Conservation (phyloP, 2,329 filamentous ascomycete species). For the Alternaria incomplexa region DNA sequence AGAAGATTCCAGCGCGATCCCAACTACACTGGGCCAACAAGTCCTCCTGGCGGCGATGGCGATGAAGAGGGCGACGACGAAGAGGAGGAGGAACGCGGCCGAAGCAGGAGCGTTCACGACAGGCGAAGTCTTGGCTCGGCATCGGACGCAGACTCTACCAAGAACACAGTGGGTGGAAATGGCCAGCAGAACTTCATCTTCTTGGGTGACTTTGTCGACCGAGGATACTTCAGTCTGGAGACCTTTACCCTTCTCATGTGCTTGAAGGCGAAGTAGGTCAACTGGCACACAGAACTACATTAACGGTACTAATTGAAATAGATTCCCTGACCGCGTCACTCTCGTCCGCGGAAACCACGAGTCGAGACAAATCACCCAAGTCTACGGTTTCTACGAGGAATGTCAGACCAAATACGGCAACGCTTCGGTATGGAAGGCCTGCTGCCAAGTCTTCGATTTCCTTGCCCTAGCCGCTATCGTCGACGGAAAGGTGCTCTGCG, state of each 20-base stretch:
- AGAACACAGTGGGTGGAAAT: conserved; percentile 54
- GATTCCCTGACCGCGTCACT: conserved; percentile 74
- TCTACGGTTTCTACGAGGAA: conserved; percentile 99
- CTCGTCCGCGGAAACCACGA: conserved; percentile 88
- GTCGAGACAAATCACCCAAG: conserved; percentile 97
- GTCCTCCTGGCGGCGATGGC: conserved; percentile 57
- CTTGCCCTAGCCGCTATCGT: conserved; percentile 96
- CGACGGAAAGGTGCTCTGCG: conserved; percentile 98
- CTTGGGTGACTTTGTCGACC: conserved; percentile 73
- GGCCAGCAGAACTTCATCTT: conserved; percentile 75
- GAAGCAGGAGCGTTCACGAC: conserved; percentile 52
- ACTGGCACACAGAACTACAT: not conserved
- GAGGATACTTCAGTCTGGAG: conserved; percentile 76
- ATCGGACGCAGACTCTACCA: conserved; percentile 47
- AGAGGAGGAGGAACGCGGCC: conserved; percentile 56
- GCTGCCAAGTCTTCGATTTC: conserved; percentile 98
- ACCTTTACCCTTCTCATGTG: conserved; percentile 76
- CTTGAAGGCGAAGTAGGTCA: conserved; percentile 70
- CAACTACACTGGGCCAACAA: conserved; percentile 60
- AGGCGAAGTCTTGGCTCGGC: conserved; percentile 50
- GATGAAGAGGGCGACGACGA: conserved; percentile 54
- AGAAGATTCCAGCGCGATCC: conserved; percentile 57
- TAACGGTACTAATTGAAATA: conserved; percentile 35
- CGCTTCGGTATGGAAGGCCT: conserved; percentile 99
- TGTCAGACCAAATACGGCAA: conserved; percentile 99